Percentiles rank a stretch among this genome's conserved stretches.
phyloP scores from a whole-genome alignment of 352 stramenopile species.

The Pelagophyceae sp. region DNA sequence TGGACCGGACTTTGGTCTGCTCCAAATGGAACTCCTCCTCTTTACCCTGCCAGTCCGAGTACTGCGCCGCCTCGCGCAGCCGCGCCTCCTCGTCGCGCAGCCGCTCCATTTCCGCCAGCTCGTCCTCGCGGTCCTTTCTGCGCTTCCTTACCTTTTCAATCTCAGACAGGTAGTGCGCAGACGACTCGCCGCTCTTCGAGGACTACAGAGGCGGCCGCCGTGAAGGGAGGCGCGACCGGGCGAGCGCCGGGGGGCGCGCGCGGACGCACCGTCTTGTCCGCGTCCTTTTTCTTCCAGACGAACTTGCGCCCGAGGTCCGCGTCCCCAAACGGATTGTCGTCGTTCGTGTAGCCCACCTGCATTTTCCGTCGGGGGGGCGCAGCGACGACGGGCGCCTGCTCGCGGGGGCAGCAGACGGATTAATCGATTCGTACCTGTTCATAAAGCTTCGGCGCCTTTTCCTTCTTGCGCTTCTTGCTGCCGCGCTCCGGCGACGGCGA shows the following conservation, averaged over 20 bases:
- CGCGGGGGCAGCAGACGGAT: too few relatives aligned
- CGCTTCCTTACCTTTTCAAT: conserved; percentile 88
- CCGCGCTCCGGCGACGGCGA: too few relatives aligned
- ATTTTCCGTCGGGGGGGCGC: too few relatives aligned
- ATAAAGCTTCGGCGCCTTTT: background rate
- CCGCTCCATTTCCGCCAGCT: conserved; percentile 85
- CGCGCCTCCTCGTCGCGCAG: conserved; percentile 84
- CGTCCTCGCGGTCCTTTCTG: conserved; percentile 44
- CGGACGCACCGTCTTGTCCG: conserved; percentile 34
- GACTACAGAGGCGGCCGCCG: background rate
- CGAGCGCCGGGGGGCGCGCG: conserved; percentile 1
- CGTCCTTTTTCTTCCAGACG: conserved; percentile 92
- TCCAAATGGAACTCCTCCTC: conserved; percentile 93
- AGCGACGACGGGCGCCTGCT: too few relatives aligned
- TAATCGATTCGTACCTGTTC: too few relatives aligned
- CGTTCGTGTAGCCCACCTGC: conserved; percentile 89
- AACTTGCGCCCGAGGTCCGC: conserved; percentile 91
- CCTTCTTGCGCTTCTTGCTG: conserved; percentile 6
- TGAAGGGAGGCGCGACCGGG: background rate
- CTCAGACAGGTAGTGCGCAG: conserved; percentile 70
- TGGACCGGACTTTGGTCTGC: conserved; percentile 75
- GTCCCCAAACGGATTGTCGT: conserved; percentile 97
- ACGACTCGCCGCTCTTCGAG: conserved; percentile 22
- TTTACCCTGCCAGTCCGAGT: conserved; percentile 93
- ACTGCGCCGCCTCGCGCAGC: conserved; percentile 87